Base-by-base conservation (phyloP, 2,329 filamentous ascomycete genomes). In the Atkinsonella texensis region DNA sequence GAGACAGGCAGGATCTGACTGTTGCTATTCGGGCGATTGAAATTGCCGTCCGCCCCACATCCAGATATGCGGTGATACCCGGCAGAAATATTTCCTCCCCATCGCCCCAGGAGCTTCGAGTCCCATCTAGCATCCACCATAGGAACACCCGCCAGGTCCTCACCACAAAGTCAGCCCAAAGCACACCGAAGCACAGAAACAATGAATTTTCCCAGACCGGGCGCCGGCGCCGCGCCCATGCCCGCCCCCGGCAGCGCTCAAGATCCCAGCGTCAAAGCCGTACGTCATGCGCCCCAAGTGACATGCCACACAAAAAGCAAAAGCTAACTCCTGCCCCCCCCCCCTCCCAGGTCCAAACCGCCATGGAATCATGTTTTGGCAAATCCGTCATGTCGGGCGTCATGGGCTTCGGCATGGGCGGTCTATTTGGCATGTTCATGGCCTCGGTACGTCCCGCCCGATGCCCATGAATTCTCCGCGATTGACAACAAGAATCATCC, bases 401-500 rank as follows among this genome's bases (percentile, higher is more conserved):
- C 23, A 94, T 94, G 81, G 93, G 93, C 15, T 96, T 96, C 62
- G 93, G 84, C 39, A 84, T 98, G 58, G 93, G 93, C 56, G 93
- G 89, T 62, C 75, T 94, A 43, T 98, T 98, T 60, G 93, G 93
- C 59, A 79, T 97, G 62, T 98, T 98, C 75, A 98, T 97, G 91
- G 89, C 90, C 54, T 93, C 87, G 63, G 89, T 95, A 82, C 57
- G 85, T 74, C 17, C 4, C 35, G 13, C 28, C 15, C 23, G 31
- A 17, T 13, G 12, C 15, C 11, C 43, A 13, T 18, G 13, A 9
- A 33, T 17, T 12, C 10, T 35, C 33, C 3, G 9, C 33, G 33
- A 13, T 35, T 4, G 17, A 42, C 33, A 13, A 31, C 4, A n/a
- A n/a, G n/a, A 13, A 17, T 9, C 8, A n/a, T 17, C 33, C 28